These are phyloP conservation scores for Lepiota brunneoincarnata DNA, from an alignment of 768 basidiomycete species.

Conservation along the genomic window DNA sequence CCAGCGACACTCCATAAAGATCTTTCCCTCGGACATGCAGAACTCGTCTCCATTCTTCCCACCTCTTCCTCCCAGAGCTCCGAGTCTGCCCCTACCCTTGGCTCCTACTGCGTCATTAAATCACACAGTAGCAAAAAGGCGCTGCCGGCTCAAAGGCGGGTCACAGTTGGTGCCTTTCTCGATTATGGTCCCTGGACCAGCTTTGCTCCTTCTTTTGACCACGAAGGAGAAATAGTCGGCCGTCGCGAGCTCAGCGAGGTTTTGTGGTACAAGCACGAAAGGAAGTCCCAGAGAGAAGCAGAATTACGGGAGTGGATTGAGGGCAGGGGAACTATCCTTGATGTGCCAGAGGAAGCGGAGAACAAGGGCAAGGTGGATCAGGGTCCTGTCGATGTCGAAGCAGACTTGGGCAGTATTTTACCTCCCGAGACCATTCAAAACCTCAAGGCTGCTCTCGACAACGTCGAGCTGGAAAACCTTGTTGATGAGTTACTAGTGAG, in stretches of 20 bases:
- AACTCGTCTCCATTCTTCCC: constrained; percentile 73
- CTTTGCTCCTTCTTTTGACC: constrained; percentile 80
- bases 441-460: constrained; percentile 60
- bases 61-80: constrained; percentile 39
- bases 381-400: constrained; percentile 28
- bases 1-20: constrained; percentile 41
- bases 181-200: constrained; percentile 76
- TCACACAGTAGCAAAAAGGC: constrained; percentile 34
- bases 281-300: constrained; percentile 28
- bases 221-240: constrained; percentile 73
- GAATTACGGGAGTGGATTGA: constrained; percentile 25
- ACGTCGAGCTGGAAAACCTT: constrained; percentile 63
- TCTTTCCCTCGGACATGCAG: constrained; percentile 64
- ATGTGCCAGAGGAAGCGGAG: constrained; percentile 20
- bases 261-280: constrained; percentile 48
- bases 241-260: constrained; percentile 58
- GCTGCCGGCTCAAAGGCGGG: constrained; percentile 46
- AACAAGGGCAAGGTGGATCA: constrained; percentile 16
- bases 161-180: constrained; percentile 67
- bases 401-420: constrained; percentile 51
- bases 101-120: constrained; percentile 50
- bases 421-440: constrained; percentile 50
- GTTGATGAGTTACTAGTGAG: constrained; percentile 66
- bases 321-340: constrained; percentile 25
- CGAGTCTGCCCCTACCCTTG: constrained; percentile 44